Base-by-base conservation (phyloP, 441 rosid genomes). In the Erodium trifolium region DNA sequence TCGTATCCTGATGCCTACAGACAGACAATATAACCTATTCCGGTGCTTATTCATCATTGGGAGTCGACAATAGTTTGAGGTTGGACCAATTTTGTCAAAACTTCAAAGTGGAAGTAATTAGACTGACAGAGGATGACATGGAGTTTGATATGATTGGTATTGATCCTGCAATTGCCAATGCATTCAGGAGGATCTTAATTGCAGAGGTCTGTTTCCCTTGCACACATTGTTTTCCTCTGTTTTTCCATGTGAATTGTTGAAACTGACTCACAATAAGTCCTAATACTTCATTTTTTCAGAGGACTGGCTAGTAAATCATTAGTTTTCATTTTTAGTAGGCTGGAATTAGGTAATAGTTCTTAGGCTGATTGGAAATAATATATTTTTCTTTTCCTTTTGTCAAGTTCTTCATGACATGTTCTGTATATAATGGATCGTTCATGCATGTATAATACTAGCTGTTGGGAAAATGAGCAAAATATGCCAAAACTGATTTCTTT, bases 141-240 rank as follows among this genome's bases (percentile, higher is more conserved):
- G 95, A 83, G 78, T 90, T 93, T 67, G 99, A 93, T 75, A 80
- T 93, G 89, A 81, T 88, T 3, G 97, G 99, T 73, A 83, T 91
- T 66, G 83, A 86, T 83, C 83, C 96, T 53, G 78, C 96, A 5
- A 70, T 94, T 65, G 98, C 98, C 64, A 92, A 94, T 78, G 89
- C 98, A 8, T 90, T 94, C 67, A 82, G 98, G 71, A 87, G 99
- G 81, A 88, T 94, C 47, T 95, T 94, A 67, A 70, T 90, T 75
- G 80, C 97, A 53, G 99, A 94, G 96, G 99, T 91, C 16, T 35
- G 84, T 73, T 14, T 69, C 29, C 63, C 27, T 16, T 45, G 13
- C 66, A 39, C 59, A 19, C 17, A 18, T 60, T 55, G 18, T 55
- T 55, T 14, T 17, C 62, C 23, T 55, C 23, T 55, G 62, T 55